phyloP scores from a whole-genome alignment of 2,329 filamentous ascomycete species.

The Metarhizium anisopliae region DNA sequence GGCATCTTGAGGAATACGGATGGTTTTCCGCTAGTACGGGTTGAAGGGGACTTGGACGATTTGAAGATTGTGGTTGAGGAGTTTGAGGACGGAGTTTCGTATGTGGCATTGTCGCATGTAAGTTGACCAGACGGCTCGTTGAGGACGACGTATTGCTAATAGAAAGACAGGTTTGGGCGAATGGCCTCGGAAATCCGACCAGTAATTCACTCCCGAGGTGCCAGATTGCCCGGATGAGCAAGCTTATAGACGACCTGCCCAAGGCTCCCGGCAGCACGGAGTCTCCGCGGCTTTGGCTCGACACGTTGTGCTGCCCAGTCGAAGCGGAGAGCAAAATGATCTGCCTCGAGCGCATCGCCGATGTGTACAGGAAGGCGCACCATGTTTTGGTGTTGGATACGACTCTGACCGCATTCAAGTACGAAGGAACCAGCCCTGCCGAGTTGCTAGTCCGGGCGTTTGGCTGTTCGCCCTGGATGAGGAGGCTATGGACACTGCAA shows the following conservation, averaged over 20 bases:
- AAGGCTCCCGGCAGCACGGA: neutral
- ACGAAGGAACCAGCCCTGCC: conserved; percentile 7
- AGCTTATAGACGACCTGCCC: conserved; percentile 14
- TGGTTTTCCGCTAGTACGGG: conserved; percentile 12
- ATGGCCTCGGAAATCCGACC: conserved; percentile 23
- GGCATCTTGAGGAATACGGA: conserved; percentile 9
- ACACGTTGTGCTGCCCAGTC: conserved; percentile 24
- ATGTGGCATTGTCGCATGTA: conserved; percentile 26
- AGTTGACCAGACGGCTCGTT: neutral
- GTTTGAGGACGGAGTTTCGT: conserved; percentile 14
- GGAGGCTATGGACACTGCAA: conserved; percentile 31
- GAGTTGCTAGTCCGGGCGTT: conserved; percentile 23
- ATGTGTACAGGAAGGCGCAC: conserved; percentile 22
- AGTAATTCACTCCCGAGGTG: conserved; percentile 22
- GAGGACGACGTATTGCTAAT: neutral
- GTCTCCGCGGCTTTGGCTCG: conserved; percentile 21
- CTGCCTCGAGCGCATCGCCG: conserved; percentile 23
- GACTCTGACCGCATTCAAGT: conserved; percentile 15
- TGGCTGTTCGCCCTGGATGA: conserved; percentile 26
- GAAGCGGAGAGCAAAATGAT: conserved; percentile 14
- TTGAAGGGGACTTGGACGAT: conserved; percentile 4
- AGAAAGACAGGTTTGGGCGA: conserved; percentile 22
- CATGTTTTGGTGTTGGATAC: conserved; percentile 25
- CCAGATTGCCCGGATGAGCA: conserved; percentile 18
- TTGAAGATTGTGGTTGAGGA: conserved; percentile 13